phyloP scores from a whole-genome alignment of 179 eudicot species.

The Spergularia azorica region DNA sequence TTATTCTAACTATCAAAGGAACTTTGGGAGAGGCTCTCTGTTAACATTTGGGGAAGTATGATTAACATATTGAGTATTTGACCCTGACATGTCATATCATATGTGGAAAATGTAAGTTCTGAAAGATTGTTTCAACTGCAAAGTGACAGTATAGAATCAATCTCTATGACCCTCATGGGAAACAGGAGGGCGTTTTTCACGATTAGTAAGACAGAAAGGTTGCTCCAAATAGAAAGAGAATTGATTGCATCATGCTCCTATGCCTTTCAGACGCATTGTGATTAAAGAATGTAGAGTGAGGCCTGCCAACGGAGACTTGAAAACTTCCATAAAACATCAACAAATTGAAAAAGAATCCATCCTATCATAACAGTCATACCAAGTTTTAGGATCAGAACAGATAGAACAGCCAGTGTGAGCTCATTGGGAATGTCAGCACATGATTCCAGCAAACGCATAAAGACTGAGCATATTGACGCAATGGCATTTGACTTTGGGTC shows the following conservation, averaged over 20 bases:
- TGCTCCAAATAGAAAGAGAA: background rate
- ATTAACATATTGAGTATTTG: too few relatives aligned
- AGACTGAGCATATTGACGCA: constrained; percentile 50
- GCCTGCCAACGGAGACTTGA: background rate
- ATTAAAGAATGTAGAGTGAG: background rate
- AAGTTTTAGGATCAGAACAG: constrained; percentile 69
- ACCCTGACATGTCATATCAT: too few relatives aligned
- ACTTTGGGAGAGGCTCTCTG: too few relatives aligned
- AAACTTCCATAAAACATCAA: background rate
- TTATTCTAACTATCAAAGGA: too few relatives aligned
- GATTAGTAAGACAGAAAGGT: background rate
- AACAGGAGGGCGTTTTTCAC: background rate
- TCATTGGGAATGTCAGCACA: constrained; percentile 50
- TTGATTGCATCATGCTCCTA: background rate
- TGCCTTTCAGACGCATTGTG: background rate
- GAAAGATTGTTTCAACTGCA: background rate
- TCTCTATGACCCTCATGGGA: background rate
- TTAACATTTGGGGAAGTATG: too few relatives aligned
- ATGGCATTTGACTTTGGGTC: constrained; percentile 44
- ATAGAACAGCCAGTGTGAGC: constrained; percentile 57
- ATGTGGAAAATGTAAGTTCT: background rate
- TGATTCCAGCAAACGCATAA: constrained; percentile 46
- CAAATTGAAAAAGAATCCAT: background rate
- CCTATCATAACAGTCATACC: constrained; percentile 49
- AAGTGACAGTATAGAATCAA: background rate